A percentile compares a stretch with the other conserved stretches of the same genome.
These are phyloP conservation scores for Salvia miltiorrhiza DNA, from an alignment of 257 asterid species.

Conservation along the genomic window DNA sequence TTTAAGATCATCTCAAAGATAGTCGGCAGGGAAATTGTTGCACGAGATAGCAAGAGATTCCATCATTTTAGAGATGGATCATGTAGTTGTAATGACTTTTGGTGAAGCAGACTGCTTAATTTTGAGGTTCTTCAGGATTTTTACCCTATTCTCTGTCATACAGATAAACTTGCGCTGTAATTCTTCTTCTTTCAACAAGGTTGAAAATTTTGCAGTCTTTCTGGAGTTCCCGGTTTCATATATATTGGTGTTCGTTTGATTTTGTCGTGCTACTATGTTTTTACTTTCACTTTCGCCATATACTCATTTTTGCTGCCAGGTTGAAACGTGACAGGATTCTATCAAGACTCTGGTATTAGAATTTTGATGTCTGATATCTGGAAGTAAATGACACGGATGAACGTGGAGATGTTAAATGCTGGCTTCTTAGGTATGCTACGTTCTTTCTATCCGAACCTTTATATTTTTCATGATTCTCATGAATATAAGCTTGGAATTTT, in stretches of 20 bases:
- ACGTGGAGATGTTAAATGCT: background rate
- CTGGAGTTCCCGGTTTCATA: background rate
- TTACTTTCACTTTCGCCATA: background rate
- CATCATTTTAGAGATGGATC: conserved; percentile 81
- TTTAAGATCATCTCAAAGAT: conserved; percentile 69
- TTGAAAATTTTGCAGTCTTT: background rate
- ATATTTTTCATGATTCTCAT: background rate
- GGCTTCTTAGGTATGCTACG: background rate
- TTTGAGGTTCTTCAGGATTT: conserved; percentile 25
- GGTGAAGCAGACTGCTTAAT: conserved; percentile 43
- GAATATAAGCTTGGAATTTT: background rate
- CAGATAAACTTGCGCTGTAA: conserved; percentile 11
- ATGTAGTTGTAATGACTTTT: conserved; percentile 80
- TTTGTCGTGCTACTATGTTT: background rate
- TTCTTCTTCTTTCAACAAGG: background rate
- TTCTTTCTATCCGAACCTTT: background rate
- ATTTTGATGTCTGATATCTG: background rate
- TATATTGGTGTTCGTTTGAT: background rate
- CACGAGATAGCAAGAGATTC: conserved; percentile 76
- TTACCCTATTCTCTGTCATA: background rate
- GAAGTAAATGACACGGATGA: background rate
- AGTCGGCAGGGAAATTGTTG: conserved; percentile 75
- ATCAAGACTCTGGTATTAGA: background rate
- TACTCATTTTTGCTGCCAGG: background rate
- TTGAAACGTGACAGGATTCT: background rate